Evolutionary conservation across 1,284 basidiomycete genomes (phyloP).

Genomic region (Apiotrichum veenhuisii): DNA sequence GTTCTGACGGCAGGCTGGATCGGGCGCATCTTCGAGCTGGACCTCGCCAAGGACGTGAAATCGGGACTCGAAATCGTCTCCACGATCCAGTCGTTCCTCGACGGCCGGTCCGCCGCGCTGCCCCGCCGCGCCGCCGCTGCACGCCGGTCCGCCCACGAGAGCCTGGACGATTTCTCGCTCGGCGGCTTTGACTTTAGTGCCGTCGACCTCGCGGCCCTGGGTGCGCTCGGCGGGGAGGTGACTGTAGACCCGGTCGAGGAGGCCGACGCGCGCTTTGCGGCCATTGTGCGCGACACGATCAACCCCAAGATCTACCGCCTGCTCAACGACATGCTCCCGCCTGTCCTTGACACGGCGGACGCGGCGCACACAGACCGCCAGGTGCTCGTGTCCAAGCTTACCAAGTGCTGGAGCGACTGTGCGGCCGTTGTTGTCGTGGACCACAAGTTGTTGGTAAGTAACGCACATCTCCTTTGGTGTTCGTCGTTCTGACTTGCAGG

Average conservation of each 20-base stretch:
- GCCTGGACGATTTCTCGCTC: conserved; percentile 60
- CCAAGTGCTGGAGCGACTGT: conserved; percentile 75
- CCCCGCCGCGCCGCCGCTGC: conserved; percentile 53
- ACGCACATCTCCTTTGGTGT: not conserved
- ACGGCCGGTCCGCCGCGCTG: conserved; percentile 57
- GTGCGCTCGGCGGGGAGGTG: conserved; percentile 26
- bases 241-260: conserved; percentile 28
- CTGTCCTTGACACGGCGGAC: conserved; percentile 36
- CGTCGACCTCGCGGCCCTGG: conserved; percentile 30
- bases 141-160: conserved; percentile 55
- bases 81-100: conserved; percentile 64
- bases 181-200: conserved; percentile 45
- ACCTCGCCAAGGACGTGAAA: conserved; percentile 53
- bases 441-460: conserved; percentile 56
- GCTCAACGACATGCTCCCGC: conserved; percentile 55
- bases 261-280: conserved; percentile 36
- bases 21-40: conserved; percentile 57
- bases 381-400: conserved; percentile 55
- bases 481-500: conserved; percentile 46
- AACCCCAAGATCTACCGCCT: conserved; percentile 62
- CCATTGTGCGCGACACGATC: conserved; percentile 59
- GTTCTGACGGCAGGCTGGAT: conserved; percentile 58
- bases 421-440: conserved; percentile 62
- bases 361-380: conserved; percentile 29
- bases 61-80: conserved; percentile 59